Percentiles rank a stretch among this genome's conserved stretches.
Evolutionary conservation across 164 flowering plant genomes (phyloP).

Genomic region (Piper betle): DNA sequence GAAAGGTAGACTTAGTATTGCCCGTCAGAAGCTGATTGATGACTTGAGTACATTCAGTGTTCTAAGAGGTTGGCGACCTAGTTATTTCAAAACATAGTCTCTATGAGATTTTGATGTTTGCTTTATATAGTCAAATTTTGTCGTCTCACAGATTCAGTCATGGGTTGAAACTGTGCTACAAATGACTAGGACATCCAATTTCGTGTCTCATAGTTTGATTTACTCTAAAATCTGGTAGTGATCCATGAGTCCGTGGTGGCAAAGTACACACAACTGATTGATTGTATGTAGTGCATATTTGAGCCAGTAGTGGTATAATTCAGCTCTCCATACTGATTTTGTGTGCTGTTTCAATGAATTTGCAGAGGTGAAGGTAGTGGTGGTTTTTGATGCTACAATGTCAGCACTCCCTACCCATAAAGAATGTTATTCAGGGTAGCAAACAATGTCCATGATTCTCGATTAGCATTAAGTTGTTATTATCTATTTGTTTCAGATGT

Average conservation of each 20-base stretch:
- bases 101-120: neutral
- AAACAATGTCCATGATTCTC: constrained; percentile 5
- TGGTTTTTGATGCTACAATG: constrained; percentile 91
- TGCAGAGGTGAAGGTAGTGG: constrained; percentile 91
- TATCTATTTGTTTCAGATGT: neutral
- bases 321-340: neutral
- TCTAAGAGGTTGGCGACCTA: constrained; percentile 54
- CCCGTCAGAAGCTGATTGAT: constrained; percentile 87
- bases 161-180: neutral
- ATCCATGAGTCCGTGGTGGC: neutral
- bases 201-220: neutral
- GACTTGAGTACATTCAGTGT: constrained; percentile 66
- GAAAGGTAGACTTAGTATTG: constrained; percentile 71
- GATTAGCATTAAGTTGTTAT: neutral
- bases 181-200: neutral
- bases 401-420: constrained; percentile 84
- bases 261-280: too few species aligned
- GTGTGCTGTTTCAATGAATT: constrained; percentile 7
- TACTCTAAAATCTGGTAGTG: neutral
- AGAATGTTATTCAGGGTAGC: constrained; percentile 72
- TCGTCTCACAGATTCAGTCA: neutral
- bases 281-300: neutral
- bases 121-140: neutral
- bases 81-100: neutral
- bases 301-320: neutral